These are phyloP conservation scores for Halophytophthora batemanensis DNA, from an alignment of 352 stramenopile species.

Conservation along the genomic window DNA sequence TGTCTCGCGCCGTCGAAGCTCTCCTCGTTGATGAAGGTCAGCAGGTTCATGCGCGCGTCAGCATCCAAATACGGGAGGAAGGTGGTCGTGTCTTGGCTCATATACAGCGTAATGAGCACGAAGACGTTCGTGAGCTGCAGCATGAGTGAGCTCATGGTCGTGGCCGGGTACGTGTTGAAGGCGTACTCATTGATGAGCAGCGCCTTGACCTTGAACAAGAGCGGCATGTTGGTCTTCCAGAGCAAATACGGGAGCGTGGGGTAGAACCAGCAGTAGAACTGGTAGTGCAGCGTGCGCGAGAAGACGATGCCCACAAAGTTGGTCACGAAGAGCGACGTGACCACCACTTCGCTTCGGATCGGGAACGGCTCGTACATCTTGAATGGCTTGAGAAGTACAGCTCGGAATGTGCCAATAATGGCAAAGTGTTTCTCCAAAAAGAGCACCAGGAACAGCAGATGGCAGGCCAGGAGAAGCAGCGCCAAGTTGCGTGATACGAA, in stretches of 20 bases:
- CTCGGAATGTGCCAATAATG: slow-evolving; percentile 70
- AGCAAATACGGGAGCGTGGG: slow-evolving; percentile 93
- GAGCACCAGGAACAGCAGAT: slow-evolving; percentile 71
- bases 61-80: slow-evolving; percentile 82
- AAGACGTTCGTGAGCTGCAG: slow-evolving; percentile 92
- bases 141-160: slow-evolving; percentile 83
- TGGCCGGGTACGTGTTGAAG: slow-evolving; percentile 97
- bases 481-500: slow-evolving; percentile 75
- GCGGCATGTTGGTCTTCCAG: slow-evolving; percentile 86
- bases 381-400: slow-evolving; percentile 69
- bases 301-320: slow-evolving; percentile 98
- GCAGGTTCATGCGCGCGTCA: slow-evolving; percentile 60
- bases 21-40: slow-evolving; percentile 74
- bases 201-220: slow-evolving; percentile 83
- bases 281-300: slow-evolving; percentile 97
- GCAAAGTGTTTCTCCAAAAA: slow-evolving; percentile 84
- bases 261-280: slow-evolving; percentile 98
- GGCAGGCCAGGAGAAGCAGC: slow-evolving; percentile 46
- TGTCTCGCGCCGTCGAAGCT: slow-evolving; percentile 72
- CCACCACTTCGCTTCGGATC: slow-evolving; percentile 80
- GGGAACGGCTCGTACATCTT: slow-evolving; percentile 73
- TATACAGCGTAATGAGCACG: slow-evolving; percentile 75
- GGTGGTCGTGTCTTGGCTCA: slow-evolving; percentile 55
- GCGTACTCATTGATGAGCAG: slow-evolving; percentile 83
- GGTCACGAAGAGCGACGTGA: slow-evolving; percentile 84